phyloP scores from a whole-genome alignment of 2,329 filamentous ascomycete genomes.

The Ophiostoma novo-ulmi region DNA sequence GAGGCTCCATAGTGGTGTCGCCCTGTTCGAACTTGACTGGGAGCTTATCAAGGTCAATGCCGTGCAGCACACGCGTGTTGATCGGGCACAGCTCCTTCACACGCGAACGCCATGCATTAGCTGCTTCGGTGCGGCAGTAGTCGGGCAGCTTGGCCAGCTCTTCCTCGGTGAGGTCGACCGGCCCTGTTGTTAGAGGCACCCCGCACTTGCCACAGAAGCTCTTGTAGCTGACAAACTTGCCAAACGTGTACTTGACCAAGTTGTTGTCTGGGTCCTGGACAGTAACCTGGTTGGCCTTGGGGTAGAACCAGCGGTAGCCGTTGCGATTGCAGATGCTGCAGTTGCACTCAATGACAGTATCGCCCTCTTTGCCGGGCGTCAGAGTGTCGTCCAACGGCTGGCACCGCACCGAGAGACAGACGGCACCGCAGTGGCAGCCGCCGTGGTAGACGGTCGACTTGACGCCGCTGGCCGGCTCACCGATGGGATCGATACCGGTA shows the following conservation, averaged over 20 bases:
- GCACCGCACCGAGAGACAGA: constrained; percentile 40
- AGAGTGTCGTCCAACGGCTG: constrained; percentile 38
- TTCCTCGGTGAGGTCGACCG: constrained; percentile 34
- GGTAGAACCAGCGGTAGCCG: constrained; percentile 45
- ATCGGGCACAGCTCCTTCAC: constrained; percentile 32
- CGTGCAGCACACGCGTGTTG: constrained; percentile 40
- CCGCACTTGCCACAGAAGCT: constrained; percentile 48
- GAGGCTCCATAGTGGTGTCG: constrained; percentile 31
- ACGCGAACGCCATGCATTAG: constrained; percentile 24
- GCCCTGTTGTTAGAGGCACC: constrained; percentile 38
- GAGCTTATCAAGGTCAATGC: constrained; percentile 34
- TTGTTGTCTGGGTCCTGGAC: constrained; percentile 41
- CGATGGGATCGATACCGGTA: constrained; percentile 39
- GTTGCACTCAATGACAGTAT: constrained; percentile 42
- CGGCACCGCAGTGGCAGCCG: constrained; percentile 50
- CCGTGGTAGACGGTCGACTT: constrained; percentile 43
- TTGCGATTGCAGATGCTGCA: constrained; percentile 48
- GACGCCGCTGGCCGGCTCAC: constrained; percentile 33
- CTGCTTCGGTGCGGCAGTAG: constrained; percentile 16
- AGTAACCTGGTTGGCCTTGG: constrained; percentile 37
- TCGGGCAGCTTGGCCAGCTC: constrained; percentile 35
- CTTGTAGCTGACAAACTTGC: constrained; percentile 35
- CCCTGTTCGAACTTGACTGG: constrained; percentile 31
- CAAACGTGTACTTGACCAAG: constrained; percentile 39
- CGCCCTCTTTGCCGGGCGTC: constrained; percentile 25